Evolutionary conservation across 2,329 filamentous ascomycete species (phyloP), one percentile per base, ranked within the genome.

Genomic region (Trichoderma sp.): DNA sequence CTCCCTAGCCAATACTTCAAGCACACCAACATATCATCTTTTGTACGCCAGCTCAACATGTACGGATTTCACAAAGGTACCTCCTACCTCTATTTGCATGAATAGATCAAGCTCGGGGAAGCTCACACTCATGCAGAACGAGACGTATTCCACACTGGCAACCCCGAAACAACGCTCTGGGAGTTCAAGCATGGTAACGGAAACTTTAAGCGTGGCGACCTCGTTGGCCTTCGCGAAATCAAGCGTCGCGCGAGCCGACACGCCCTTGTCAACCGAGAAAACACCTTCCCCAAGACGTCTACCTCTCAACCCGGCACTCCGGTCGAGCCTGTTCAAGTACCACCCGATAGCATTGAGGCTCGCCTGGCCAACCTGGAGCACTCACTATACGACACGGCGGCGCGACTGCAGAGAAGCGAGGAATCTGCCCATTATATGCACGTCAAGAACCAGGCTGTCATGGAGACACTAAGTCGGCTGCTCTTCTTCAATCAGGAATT

Each of bases 151-250:
- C 94, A 98, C 78, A 97, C 93, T 4, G 93, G 93, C 12, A 94
- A 92, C 52, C 93, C 94, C 13, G 95, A 98, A 75, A 93, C 93
- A 22, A 93, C 94, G 0, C 83, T 99, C 34, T 99, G 95, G 95
- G 95, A 99, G 77, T 99, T 99, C 80, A 98, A 97, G 79, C 95
- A 99, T 76, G 95, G 95, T 64, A 96, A 94, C 75, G 94, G 94
- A 64, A 98, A 92, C 78, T 99, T 99, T 83, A 98, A 97, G 80
- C 89, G 94, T 71, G 95, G 95, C 42, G 94, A 99, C 78, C 83
- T 99, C 27, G 89, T 94, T 60, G 93, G 94, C 8, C 81, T 99
- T 70, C 88, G 95, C 52, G 95, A 99, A 76, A 99, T 99, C 80
- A 97, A 97, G 80, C 90, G 95, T 70, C 88, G 95, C 69, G 94